These are phyloP conservation scores for Metrosideros polymorpha DNA, from an alignment of 441 rosid genomes.

Conservation along the genomic window DNA sequence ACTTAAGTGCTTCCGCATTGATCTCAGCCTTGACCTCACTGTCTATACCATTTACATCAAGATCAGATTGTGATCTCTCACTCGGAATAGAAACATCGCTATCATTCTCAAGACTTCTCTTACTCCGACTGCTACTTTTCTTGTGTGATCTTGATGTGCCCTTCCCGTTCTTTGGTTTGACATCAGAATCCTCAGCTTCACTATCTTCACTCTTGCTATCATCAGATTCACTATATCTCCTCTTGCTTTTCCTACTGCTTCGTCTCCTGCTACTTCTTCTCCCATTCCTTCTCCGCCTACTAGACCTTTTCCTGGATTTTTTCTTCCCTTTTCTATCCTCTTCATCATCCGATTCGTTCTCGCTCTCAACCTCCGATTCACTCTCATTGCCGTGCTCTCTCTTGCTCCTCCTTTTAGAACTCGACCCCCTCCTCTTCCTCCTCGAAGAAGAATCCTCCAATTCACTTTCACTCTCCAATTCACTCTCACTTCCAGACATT, in stretches of 20 bases:
- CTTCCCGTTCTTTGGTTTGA: slow-evolving; percentile 32
- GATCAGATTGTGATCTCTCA: slow-evolving; percentile 25
- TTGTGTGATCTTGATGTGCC: slow-evolving; percentile 14
- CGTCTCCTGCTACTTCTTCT: slow-evolving; percentile 19
- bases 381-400: slow-evolving; percentile 21
- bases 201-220: slow-evolving; percentile 20
- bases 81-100: background rate
- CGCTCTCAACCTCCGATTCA: slow-evolving; percentile 27
- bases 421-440: slow-evolving; percentile 13
- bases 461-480: background rate
- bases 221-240: slow-evolving; percentile 41
- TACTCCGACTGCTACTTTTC: slow-evolving; percentile 20
- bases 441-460: background rate
- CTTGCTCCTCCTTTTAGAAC: slow-evolving; percentile 25
- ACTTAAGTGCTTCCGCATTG: slow-evolving; percentile 48
- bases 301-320: slow-evolving; percentile 27
- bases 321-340: slow-evolving; percentile 34
- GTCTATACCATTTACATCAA: slow-evolving; percentile 13
- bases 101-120: slow-evolving; percentile 12
- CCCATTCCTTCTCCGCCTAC: slow-evolving; percentile 18
- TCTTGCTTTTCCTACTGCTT: slow-evolving; percentile 29
- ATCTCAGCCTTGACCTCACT: slow-evolving; percentile 45
- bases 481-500: background rate
- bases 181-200: slow-evolving; percentile 28
- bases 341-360: slow-evolving; percentile 21